These are phyloP conservation scores for Yarrowia bubula DNA, from an alignment of 805 yeast species.

Conservation along the genomic window DNA sequence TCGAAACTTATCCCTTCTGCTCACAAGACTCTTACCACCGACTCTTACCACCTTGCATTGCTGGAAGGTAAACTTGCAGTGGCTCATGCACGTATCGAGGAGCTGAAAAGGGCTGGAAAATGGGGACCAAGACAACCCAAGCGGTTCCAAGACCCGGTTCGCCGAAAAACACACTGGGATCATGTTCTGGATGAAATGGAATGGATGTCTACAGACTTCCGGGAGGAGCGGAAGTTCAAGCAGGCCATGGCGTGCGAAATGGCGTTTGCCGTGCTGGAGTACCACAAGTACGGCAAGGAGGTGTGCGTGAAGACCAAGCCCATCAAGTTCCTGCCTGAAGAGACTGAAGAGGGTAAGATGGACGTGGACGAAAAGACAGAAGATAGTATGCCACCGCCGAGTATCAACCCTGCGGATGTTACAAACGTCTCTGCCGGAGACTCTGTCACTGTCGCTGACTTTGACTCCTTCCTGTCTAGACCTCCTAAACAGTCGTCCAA, in stretches of 20 bases:
- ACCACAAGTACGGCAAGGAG: constrained; percentile 72
- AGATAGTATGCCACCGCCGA: constrained; percentile 26
- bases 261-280: constrained; percentile 72
- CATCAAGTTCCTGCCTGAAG: constrained; percentile 39
- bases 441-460: constrained; percentile 7
- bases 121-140: constrained; percentile 91
- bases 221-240: constrained; percentile 67
- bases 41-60: constrained; percentile 77
- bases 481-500: not conserved
- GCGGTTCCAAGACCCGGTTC: constrained; percentile 63
- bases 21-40: constrained; percentile 82
- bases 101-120: constrained; percentile 76
- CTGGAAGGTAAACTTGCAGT: constrained; percentile 91
- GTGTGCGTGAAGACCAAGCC: constrained; percentile 59
- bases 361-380: constrained; percentile 24
- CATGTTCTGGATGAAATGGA: constrained; percentile 68
- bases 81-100: constrained; percentile 86
- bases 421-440: not conserved
- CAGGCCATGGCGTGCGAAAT: constrained; percentile 65
- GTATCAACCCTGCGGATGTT: constrained; percentile 23
- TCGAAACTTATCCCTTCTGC: constrained; percentile 78
- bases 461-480: not conserved
- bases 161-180: constrained; percentile 64
- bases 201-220: constrained; percentile 80
- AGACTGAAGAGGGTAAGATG: constrained; percentile 18